phyloP scores from a whole-genome alignment of 1,139 yeast genomes.

The Pichia sp. region DNA sequence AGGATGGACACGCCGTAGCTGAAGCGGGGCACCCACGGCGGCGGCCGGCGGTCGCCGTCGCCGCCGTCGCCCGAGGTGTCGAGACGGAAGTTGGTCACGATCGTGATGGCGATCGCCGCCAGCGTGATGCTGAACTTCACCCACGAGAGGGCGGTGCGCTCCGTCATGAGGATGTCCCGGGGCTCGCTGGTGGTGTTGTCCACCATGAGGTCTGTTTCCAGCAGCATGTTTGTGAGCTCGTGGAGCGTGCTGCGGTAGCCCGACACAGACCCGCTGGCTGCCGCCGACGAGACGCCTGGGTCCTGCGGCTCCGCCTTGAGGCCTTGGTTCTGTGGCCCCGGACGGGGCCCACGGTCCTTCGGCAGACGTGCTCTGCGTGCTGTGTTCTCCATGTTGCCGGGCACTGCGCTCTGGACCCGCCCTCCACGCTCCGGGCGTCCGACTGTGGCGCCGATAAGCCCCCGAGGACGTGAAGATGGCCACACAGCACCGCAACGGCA shows the following conservation, averaged over 20 bases:
- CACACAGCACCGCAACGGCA: no score
- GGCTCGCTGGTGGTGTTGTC: slow-evolving; percentile 52
- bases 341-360: no score
- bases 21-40: slow-evolving; percentile 21
- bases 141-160: slow-evolving; percentile 53
- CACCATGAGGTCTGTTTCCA: slow-evolving; percentile 32
- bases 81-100: slow-evolving; percentile 47
- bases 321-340: no score
- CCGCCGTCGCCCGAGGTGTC: slow-evolving; percentile 30
- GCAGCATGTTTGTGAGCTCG: slow-evolving; percentile 4
- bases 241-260: background rate
- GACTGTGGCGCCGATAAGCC: background rate
- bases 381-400: no score
- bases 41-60: background rate
- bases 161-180: slow-evolving; percentile 58
- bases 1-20: slow-evolving; percentile 35
- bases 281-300: background rate
- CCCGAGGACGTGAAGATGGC: no score
- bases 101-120: slow-evolving; percentile 49
- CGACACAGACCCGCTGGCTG: background rate
- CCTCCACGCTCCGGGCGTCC: no score
- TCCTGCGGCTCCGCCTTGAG: background rate
- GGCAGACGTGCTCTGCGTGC: no score
- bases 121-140: slow-evolving; percentile 48
- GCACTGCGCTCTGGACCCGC: no score